Evolutionary conservation across 495 filamentous ascomycete species (phyloP).

Genomic region (Aspergillus avenaceus): DNA sequence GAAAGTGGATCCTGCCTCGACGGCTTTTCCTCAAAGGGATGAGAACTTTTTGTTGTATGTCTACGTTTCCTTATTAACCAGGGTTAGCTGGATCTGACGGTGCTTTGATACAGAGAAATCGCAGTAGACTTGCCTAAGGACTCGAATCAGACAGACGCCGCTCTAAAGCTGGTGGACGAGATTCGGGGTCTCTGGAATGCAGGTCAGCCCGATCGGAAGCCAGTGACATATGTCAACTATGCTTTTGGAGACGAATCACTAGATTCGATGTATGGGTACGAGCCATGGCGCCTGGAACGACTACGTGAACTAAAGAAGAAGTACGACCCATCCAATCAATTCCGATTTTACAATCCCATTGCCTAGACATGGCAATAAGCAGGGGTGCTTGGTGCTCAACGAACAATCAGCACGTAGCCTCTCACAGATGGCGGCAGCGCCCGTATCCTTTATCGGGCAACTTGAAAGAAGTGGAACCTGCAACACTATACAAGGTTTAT

Average conservation of each 20-base stretch:
- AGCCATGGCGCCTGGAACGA: constrained; percentile 6
- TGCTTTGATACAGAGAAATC: too few relatives aligned
- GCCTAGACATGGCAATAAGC: too few relatives aligned
- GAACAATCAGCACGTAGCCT: too few relatives aligned
- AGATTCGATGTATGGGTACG: constrained; percentile 5
- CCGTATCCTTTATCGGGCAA: too few relatives aligned
- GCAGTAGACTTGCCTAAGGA: neutral
- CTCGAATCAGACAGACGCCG: neutral
- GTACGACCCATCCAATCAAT: constrained; percentile 7
- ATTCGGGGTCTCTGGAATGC: constrained; percentile 2
- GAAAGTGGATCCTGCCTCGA: neutral
- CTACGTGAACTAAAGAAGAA: neutral
- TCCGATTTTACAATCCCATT: constrained; percentile 10
- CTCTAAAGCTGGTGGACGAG: neutral
- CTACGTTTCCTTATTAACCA: too few relatives aligned
- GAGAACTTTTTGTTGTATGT: neutral
- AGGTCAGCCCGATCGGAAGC: neutral
- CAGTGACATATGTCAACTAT: constrained; percentile 8
- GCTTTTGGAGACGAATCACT: constrained; percentile 2
- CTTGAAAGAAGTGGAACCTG: too few relatives aligned
- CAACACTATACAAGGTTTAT: too few relatives aligned
- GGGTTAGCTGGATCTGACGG: too few relatives aligned
- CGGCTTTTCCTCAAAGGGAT: neutral
- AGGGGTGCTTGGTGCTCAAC: too few relatives aligned
- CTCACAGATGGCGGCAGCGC: too few relatives aligned